Evolutionary conservation across 495 filamentous ascomycete genomes (phyloP).

Genomic region (Aspergillus biplanus): DNA sequence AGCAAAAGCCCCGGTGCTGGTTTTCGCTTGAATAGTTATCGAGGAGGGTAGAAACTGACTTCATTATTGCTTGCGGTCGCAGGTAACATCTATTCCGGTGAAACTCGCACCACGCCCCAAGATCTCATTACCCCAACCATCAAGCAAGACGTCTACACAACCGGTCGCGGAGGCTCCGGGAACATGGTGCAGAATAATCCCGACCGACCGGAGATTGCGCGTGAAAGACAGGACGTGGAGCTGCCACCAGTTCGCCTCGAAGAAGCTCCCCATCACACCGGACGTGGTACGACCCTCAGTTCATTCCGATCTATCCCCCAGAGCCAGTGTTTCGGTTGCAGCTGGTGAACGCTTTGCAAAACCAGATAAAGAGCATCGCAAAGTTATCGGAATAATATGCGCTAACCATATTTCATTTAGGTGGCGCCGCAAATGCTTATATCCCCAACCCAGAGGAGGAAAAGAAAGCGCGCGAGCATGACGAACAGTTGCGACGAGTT

Average conservation of each 20-base stretch:
- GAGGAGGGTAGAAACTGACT: too few species aligned
- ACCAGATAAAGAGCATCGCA: background rate
- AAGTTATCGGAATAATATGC: background rate
- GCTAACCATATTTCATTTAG: constrained; percentile 24
- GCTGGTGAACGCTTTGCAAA: too few species aligned
- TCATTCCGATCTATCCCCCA: background rate
- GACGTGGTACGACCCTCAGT: constrained; percentile 43
- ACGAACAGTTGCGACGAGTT: constrained; percentile 41
- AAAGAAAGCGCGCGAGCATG: constrained; percentile 38
- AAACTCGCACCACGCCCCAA: constrained; percentile 52
- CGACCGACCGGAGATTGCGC: constrained; percentile 64
- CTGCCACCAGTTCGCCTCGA: constrained; percentile 53
- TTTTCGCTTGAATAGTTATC: too few species aligned
- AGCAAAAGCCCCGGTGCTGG: too few species aligned
- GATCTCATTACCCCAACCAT: constrained; percentile 82
- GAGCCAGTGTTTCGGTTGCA: background rate
- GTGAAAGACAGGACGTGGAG: constrained; percentile 80
- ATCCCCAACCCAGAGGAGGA: constrained; percentile 46
- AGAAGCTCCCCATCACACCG: constrained; percentile 47
- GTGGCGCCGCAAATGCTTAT: constrained; percentile 50
- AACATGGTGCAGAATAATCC: constrained; percentile 79
- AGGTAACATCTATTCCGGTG: constrained; percentile 74
- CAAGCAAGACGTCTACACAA: constrained; percentile 81
- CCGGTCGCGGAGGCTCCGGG: constrained; percentile 71
- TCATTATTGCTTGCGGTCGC: constrained; percentile 13